Evolutionary conservation across 2,329 filamentous ascomycete species (phyloP).

Genomic region (Ophiostoma australiae): DNA sequence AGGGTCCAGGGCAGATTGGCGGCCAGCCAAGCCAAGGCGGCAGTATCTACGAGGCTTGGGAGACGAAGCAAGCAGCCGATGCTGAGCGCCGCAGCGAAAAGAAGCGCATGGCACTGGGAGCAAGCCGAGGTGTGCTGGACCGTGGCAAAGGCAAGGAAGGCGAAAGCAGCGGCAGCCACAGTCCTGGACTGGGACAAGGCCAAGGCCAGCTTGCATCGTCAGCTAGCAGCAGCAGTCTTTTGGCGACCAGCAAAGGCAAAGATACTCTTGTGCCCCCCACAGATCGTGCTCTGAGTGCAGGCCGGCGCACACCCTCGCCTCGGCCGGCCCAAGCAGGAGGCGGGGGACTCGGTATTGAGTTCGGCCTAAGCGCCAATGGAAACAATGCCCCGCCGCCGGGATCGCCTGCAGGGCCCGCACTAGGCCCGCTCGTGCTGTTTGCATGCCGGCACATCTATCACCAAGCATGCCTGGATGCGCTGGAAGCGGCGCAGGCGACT

Average conservation of each 20-base stretch:
- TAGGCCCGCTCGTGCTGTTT: constrained; percentile 62
- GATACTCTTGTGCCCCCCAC: constrained; percentile 8
- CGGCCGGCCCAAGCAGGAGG: not conserved
- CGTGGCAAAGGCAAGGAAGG: constrained; percentile 39
- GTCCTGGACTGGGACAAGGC: not conserved
- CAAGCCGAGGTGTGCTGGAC: constrained; percentile 31
- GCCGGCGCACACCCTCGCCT: constrained; percentile 20
- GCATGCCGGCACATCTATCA: constrained; percentile 69
- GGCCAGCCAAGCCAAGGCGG: not conserved
- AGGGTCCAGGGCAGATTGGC: constrained; percentile 4
- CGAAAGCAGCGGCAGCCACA: not conserved
- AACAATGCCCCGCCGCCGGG: not conserved
- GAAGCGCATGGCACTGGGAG: constrained; percentile 22
- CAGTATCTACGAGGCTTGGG: constrained; percentile 77
- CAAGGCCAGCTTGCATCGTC: not conserved
- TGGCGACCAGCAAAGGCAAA: constrained; percentile 45
- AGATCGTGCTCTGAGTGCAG: not conserved
- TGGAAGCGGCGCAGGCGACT: constrained; percentile 45
- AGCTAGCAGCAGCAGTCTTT: constrained; percentile 25
- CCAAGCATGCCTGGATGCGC: constrained; percentile 61
- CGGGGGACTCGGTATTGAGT: not conserved
- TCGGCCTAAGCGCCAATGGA: not conserved
- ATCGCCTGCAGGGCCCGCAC: constrained; percentile 37
- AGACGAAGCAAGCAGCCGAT: constrained; percentile 53
- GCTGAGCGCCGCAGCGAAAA: constrained; percentile 39